These are phyloP conservation scores for Blastobotrys terrestris DNA, from an alignment of 805 yeast genomes.

Conservation along the genomic window DNA sequence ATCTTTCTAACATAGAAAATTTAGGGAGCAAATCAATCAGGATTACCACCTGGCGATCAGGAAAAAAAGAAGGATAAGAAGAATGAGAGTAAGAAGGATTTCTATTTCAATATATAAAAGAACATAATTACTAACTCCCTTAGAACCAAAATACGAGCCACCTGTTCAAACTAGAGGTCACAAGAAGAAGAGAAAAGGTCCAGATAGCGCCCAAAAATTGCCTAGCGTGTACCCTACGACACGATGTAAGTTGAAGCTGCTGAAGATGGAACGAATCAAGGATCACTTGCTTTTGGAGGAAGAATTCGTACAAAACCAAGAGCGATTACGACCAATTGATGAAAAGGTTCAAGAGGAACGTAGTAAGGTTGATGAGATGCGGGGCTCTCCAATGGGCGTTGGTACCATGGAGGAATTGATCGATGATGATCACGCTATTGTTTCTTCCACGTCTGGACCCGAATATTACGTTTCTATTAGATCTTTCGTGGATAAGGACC, in stretches of 20 bases:
- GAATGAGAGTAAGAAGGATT: constrained; percentile 27
- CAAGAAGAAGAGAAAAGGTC: constrained; percentile 77
- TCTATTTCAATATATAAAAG: too few relatives aligned
- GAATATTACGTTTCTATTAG: constrained; percentile 94
- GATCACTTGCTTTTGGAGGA: constrained; percentile 93
- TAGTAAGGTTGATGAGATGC: constrained; percentile 86
- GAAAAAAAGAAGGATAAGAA: constrained; percentile 30
- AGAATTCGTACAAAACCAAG: constrained; percentile 92
- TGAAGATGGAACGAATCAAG: constrained; percentile 92
- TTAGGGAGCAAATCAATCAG: constrained; percentile 8
- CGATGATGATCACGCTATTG: constrained; percentile 98
- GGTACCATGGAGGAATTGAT: constrained; percentile 96
- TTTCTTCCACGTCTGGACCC: constrained; percentile 91
- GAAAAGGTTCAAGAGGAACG: constrained; percentile 95
- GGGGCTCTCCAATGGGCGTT: constrained; percentile 94
- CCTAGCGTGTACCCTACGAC: constrained; percentile 90
- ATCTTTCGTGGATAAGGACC: constrained; percentile 94
- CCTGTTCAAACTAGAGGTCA: constrained; percentile 95
- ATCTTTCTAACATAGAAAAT: not conserved
- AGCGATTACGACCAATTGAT: constrained; percentile 90
- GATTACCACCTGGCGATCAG: constrained; percentile 20
- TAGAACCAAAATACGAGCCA: constrained; percentile 94
- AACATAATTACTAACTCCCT: not conserved
- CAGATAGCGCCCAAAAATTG: constrained; percentile 80
- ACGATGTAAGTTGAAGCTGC: constrained; percentile 83